phyloP scores from a whole-genome alignment of 2,329 filamentous ascomycete species.

The Colletotrichum viniferum region DNA sequence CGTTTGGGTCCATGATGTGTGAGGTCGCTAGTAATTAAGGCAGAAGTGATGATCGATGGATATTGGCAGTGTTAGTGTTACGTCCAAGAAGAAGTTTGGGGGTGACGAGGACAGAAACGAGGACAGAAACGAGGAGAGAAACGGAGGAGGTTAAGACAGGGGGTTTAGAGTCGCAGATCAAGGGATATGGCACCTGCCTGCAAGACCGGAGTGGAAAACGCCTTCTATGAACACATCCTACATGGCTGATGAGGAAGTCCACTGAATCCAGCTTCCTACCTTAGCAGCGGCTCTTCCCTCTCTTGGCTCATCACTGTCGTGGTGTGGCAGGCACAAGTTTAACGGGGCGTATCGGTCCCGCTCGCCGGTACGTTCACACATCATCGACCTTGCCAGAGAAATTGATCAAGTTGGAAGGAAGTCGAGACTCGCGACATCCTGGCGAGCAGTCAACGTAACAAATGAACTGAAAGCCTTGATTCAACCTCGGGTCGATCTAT shows the following conservation, averaged over 20 bases:
- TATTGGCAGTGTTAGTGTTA: not conserved
- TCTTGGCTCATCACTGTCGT: not conserved
- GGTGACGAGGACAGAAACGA: not conserved
- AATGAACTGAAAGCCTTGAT: constrained; percentile 15
- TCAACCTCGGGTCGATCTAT: constrained; percentile 19
- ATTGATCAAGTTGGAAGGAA: not conserved
- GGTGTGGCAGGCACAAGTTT: not conserved
- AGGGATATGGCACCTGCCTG: not conserved
- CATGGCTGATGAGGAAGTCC: not conserved
- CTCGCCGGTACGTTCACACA: not conserved
- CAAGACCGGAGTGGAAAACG: not conserved
- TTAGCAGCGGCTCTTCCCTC: not conserved
- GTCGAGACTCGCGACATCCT: not conserved
- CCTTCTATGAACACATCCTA: not conserved
- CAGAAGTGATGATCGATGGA: not conserved
- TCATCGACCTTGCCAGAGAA: not conserved
- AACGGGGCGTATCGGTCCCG: not conserved
- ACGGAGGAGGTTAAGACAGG: not conserved
- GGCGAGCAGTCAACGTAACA: not conserved
- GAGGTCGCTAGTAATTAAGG: not conserved
- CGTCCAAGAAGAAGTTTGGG: not conserved
- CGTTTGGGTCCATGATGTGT: not conserved
- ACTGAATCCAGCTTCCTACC: not conserved
- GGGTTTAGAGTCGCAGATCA: not conserved
- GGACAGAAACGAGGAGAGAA: not conserved